Evolutionary conservation across 2,329 filamentous ascomycete genomes (phyloP).

Genomic region (Zasmidium citrigriseum): DNA sequence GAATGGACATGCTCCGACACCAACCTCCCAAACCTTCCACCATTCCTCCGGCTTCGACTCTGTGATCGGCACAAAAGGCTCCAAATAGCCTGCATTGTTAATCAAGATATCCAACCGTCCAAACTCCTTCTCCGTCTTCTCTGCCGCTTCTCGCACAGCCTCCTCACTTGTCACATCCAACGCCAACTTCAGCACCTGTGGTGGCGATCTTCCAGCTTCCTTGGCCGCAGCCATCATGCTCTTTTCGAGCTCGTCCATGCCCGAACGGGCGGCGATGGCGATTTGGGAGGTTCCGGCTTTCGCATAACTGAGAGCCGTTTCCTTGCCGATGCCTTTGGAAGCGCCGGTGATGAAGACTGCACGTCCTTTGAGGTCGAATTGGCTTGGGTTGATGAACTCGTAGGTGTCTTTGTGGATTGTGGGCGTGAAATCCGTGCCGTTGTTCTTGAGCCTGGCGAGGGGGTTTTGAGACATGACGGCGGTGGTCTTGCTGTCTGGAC

Average conservation of each 20-base stretch:
- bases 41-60: conserved; percentile 43
- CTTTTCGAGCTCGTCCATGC: conserved; percentile 40
- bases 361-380: conserved; percentile 39
- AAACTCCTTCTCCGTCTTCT: conserved; percentile 35
- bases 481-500: no score
- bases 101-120: conserved; percentile 39
- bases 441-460: neutral
- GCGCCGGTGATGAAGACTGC: conserved; percentile 56
- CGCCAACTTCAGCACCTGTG: conserved; percentile 45
- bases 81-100: conserved; percentile 39
- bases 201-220: conserved; percentile 34
- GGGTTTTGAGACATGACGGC: conserved; percentile 7
- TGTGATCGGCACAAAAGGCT: conserved; percentile 17
- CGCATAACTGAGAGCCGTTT: conserved; percentile 58
- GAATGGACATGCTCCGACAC: neutral
- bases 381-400: conserved; percentile 44
- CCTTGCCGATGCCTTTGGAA: conserved; percentile 43
- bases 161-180: conserved; percentile 46
- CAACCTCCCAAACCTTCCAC: conserved; percentile 47
- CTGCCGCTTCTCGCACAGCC: conserved; percentile 40
- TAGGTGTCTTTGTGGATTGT: conserved; percentile 49
- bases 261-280: conserved; percentile 55
- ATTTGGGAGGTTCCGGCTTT: conserved; percentile 56
- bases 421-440: conserved; percentile 26
- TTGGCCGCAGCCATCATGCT: conserved; percentile 42